Conservation (phyloP, 305 asterid species). For the Solanum hybrid region DNA sequence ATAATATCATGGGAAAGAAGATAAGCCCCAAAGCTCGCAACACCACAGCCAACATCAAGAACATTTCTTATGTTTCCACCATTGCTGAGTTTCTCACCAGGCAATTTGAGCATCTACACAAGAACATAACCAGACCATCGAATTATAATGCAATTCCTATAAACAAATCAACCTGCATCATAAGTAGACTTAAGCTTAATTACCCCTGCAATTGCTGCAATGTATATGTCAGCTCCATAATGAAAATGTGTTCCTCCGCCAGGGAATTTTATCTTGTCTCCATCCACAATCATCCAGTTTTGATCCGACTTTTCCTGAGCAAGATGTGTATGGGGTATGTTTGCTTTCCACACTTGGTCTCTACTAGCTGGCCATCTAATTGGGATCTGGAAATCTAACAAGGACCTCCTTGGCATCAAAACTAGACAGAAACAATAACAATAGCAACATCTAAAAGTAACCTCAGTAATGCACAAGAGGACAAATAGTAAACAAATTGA, state of each 20-base stretch:
- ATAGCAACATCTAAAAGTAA: slow-evolving; percentile 3
- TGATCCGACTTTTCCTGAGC: slow-evolving; percentile 86
- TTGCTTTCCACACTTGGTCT: slow-evolving; percentile 91
- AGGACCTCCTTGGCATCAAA: slow-evolving; percentile 44
- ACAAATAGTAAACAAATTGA: neutral
- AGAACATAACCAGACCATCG: neutral
- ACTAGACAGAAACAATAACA: slow-evolving; percentile 25
- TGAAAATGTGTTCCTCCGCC: slow-evolving; percentile 98
- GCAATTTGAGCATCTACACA: slow-evolving; percentile 74
- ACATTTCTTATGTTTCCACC: slow-evolving; percentile 70
- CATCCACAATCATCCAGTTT: slow-evolving; percentile 88
- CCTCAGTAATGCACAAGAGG: neutral
- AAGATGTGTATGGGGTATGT: slow-evolving; percentile 89
- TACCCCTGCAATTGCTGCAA: slow-evolving; percentile 77
- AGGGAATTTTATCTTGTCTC: slow-evolving; percentile 80
- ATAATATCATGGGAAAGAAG: slow-evolving; percentile 66
- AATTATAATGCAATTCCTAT: neutral
- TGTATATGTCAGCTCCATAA: slow-evolving; percentile 78
- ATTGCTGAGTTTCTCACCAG: slow-evolving; percentile 54
- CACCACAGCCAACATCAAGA: slow-evolving; percentile 97
- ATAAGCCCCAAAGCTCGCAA: slow-evolving; percentile 94
- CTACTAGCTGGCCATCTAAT: slow-evolving; percentile 88
- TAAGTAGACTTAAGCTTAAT: neutral
- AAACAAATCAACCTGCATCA: neutral
- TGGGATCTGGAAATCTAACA: slow-evolving; percentile 86